Evolutionary conservation across 2,329 filamentous ascomycete genomes (phyloP), one percentile per base, ranked within the genome.

Genomic region (Phialemonium atrogriseum): DNA sequence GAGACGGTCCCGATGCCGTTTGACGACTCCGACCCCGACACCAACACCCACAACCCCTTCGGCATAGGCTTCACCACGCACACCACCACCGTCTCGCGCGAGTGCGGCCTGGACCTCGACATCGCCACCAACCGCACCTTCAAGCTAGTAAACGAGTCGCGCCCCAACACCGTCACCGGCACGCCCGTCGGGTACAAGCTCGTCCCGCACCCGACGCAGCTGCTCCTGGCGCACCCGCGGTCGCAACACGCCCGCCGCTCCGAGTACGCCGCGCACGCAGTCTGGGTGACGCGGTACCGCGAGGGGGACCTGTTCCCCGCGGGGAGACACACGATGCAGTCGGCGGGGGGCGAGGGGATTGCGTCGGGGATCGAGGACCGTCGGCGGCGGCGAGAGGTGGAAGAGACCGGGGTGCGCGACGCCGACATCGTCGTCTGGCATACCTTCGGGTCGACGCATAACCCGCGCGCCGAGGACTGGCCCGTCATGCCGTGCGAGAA

Each of bases 401-500:
- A 64, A 18, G 58, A 68, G 27, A 47, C 57, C 30, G 55, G 17
- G 43, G 66, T 51, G 55, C 40, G 56, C 29, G 40, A 77, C 36
- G 55, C 63, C 13, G 66, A 75, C 24, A 62, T 74, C 24, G 69
- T 77, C 2, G 53, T 77, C 5, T 77, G 70, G 68, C 63, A 73
- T 12, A 68, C 71, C 4, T 68, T 67, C 44, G 61, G 77, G 12
- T 68, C 78, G 16, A 81, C 78, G 20, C 77, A 82, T 41, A 72
- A 78, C 15, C n/a, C 77, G 0, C 60, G 77, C 1, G 65, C 72
- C 9, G 77, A 82, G 42, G 77, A 82, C 45, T 82, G 78, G 60
- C 77, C 76, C 0, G 73, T 80, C 5, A 82, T 82, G 78, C 77
- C 77, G 0, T 66, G 60, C 38, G 77, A 81, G 47, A 67, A 59